Conservation (phyloP, 805 yeast genomes). For the Kuraishia floccosa region DNA sequence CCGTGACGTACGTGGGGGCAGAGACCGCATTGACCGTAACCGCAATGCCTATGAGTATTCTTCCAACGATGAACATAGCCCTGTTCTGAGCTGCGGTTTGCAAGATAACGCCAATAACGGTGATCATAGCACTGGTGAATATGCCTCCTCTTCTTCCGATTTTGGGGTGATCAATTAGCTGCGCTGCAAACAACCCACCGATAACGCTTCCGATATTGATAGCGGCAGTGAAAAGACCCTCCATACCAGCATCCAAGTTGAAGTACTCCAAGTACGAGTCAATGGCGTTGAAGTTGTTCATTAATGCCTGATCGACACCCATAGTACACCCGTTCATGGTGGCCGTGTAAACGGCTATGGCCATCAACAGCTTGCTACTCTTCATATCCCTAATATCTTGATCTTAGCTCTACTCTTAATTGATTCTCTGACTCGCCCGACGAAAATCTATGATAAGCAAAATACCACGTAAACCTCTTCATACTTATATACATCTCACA, state of each 20-base stretch:
- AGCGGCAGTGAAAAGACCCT: conserved; percentile 15
- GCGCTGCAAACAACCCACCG: conserved; percentile 14
- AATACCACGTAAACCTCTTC: no score
- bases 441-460: no score
- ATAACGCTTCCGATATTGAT: conserved; percentile 15
- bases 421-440: no score
- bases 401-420: no score
- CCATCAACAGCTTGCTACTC: conserved; percentile 10
- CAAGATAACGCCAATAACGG: conserved; percentile 21
- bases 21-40: conserved; percentile 17
- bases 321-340: conserved; percentile 13
- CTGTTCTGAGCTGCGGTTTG: conserved; percentile 24
- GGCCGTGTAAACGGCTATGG: conserved; percentile 12
- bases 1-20: conserved; percentile 23
- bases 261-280: conserved; percentile 12
- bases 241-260: conserved; percentile 10
- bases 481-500: no score
- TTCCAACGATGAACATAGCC: conserved; percentile 23
- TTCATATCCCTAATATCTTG: no score
- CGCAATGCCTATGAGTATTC: conserved; percentile 25
- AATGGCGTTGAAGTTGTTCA: conserved; percentile 14
- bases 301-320: conserved; percentile 16
- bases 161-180: conserved; percentile 8
- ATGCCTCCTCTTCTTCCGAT: conserved; percentile 20
- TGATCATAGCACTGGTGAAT: conserved; percentile 11